These are phyloP conservation scores for Spathaspora sp. DNA, from an alignment of 805 yeast species.

Conservation along the genomic window DNA sequence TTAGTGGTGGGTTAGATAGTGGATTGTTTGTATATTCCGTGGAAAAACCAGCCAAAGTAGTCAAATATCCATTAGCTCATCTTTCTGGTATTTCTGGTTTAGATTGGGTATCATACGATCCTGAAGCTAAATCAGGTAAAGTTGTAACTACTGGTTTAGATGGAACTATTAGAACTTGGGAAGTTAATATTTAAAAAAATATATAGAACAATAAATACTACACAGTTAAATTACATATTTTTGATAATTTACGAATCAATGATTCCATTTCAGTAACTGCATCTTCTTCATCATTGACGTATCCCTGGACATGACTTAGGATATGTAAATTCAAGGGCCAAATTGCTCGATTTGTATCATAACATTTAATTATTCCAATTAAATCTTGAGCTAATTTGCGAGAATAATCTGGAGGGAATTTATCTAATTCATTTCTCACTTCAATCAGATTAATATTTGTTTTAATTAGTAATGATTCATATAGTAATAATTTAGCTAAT, in stretches of 20 bases:
- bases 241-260: slow-evolving; percentile 15
- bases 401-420: slow-evolving; percentile 22
- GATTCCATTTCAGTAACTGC: slow-evolving; percentile 16
- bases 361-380: slow-evolving; percentile 36
- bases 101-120: slow-evolving; percentile 55
- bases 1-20: slow-evolving; percentile 82
- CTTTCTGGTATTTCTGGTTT: slow-evolving; percentile 81
- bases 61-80: slow-evolving; percentile 76
- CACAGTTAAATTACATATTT: slow-evolving; percentile 1
- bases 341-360: slow-evolving; percentile 26
- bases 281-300: slow-evolving; percentile 19
- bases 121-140: slow-evolving; percentile 20
- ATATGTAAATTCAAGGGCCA: slow-evolving; percentile 37
- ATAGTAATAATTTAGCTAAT: slow-evolving; percentile 26
- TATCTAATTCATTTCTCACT: slow-evolving; percentile 17
- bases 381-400: slow-evolving; percentile 30
- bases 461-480: slow-evolving; percentile 22
- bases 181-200: slow-evolving; percentile 16
- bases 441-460: slow-evolving; percentile 11
- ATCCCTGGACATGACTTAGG: slow-evolving; percentile 23
- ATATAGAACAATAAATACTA: background rate
- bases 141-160: slow-evolving; percentile 78
- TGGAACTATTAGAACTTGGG: slow-evolving; percentile 77
- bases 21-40: slow-evolving; percentile 78
- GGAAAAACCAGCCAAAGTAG: slow-evolving; percentile 68